Evolutionary conservation across 140 eudicot genomes (phyloP).

Genomic region (Stevia rebaudiana): DNA sequence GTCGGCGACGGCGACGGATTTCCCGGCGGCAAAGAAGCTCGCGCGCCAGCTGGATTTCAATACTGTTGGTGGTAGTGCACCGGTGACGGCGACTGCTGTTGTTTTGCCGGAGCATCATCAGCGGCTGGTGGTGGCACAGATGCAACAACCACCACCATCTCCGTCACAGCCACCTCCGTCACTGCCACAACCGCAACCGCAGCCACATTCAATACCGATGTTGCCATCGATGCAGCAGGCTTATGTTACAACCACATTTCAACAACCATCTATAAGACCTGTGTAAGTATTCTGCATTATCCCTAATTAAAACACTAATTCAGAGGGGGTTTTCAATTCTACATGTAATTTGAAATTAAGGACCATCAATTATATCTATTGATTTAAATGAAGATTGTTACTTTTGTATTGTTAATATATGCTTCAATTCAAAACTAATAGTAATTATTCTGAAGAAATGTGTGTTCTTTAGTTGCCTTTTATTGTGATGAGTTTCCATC

Average conservation of each 20-base stretch:
- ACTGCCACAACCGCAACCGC: slow-evolving; percentile 21
- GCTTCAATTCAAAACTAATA: neutral
- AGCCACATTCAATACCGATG: neutral
- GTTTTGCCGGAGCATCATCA: slow-evolving; percentile 37
- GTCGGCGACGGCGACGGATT: slow-evolving; percentile 15
- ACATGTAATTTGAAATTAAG: neutral
- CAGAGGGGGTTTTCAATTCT: neutral
- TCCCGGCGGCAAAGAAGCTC: slow-evolving; percentile 66
- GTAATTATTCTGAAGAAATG: neutral
- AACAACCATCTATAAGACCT: slow-evolving; percentile 32
- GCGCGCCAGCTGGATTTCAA: slow-evolving; percentile 92
- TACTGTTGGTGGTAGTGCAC: slow-evolving; percentile 23
- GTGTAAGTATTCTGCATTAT: slow-evolving; percentile 29
- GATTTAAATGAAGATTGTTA: neutral
- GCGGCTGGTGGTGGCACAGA: slow-evolving; percentile 20
- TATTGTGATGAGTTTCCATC: neutral
- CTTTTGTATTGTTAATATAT: neutral
- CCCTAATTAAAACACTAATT: neutral
- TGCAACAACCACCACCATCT: slow-evolving; percentile 13
- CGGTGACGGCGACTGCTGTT: slow-evolving; percentile 4
- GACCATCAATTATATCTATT: neutral
- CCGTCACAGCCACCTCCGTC: slow-evolving; percentile 25
- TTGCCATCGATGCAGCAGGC: slow-evolving; percentile 4
- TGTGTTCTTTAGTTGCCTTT: neutral
- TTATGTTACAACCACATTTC: slow-evolving; percentile 6